Conservation (phyloP, 1,139 yeast genomes). For the Magnusiomyces fungicola region DNA sequence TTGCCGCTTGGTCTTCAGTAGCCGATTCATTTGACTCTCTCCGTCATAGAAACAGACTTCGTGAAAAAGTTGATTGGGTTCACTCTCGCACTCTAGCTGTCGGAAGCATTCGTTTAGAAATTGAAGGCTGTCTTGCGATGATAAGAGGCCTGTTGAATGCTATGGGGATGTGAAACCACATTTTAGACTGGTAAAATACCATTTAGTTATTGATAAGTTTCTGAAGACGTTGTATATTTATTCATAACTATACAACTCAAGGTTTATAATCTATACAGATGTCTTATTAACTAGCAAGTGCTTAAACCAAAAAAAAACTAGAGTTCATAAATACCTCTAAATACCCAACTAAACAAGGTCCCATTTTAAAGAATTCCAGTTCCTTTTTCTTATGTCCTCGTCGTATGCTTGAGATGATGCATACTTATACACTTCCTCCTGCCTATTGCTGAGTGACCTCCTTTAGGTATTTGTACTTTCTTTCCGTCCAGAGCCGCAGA, state of each 20-base stretch:
- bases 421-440: too few species aligned
- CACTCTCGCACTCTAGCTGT: conserved; percentile 10
- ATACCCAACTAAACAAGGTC: too few species aligned
- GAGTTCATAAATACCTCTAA: not conserved
- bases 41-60: conserved; percentile 10
- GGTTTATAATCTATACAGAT: too few species aligned
- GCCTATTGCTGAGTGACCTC: not conserved
- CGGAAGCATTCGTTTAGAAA: conserved; percentile 9
- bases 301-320: not conserved
- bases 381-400: too few species aligned
- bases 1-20: conserved; percentile 15
- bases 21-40: conserved; percentile 15
- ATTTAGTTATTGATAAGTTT: not conserved
- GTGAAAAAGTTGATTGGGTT: conserved; percentile 14
- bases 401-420: too few species aligned
- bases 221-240: not conserved
- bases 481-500: conserved; percentile 8
- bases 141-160: conserved; percentile 13
- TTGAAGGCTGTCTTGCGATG: conserved; percentile 12
- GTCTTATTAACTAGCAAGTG: not conserved
- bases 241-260: too few species aligned
- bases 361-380: too few species aligned
- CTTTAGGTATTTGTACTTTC: not conserved
- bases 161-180: conserved; percentile 6
- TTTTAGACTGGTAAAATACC: too few species aligned